phyloP scores from a whole-genome alignment of 495 filamentous ascomycete species.

The Neohortaea acidophila region DNA sequence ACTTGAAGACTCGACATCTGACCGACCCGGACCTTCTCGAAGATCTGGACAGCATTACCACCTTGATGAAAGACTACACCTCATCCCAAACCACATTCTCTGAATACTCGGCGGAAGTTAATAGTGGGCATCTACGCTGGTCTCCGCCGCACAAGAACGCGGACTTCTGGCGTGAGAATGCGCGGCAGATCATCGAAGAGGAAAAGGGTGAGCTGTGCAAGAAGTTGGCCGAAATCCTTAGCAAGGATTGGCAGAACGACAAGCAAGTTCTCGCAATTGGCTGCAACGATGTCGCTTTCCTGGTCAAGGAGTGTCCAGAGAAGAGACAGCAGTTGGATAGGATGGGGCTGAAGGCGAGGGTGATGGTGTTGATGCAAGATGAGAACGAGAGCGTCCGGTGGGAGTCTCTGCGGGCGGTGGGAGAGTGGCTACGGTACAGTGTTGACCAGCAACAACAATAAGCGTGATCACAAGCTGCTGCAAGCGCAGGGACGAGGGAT shows the following conservation, averaged over 20 bases:
- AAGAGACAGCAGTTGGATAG: constrained; percentile 70
- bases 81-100: constrained; percentile 95
- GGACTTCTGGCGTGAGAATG: constrained; percentile 89
- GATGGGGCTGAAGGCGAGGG: constrained; percentile 71
- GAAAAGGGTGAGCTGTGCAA: constrained; percentile 62
- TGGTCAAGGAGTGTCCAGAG: constrained; percentile 86
- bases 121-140: constrained; percentile 83
- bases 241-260: constrained; percentile 75
- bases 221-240: constrained; percentile 75
- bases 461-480: no score
- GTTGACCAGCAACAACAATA: constrained; percentile 17
- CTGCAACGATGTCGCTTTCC: constrained; percentile 78
- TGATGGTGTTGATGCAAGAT: constrained; percentile 94
- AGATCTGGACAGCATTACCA: constrained; percentile 59
- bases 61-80: constrained; percentile 82
- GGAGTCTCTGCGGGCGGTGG: constrained; percentile 87
- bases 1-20: constrained; percentile 66
- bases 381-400: constrained; percentile 79
- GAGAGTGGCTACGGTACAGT: constrained; percentile 81
- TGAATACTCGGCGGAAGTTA: constrained; percentile 80
- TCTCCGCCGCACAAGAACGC: constrained; percentile 83
- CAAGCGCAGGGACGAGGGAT: no score
- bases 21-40: constrained; percentile 80
- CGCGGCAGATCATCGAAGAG: constrained; percentile 77
- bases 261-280: constrained; percentile 93